phyloP scores from a whole-genome alignment of 2,329 filamentous ascomycete species.

The Sporothrix brunneoviolacea region DNA sequence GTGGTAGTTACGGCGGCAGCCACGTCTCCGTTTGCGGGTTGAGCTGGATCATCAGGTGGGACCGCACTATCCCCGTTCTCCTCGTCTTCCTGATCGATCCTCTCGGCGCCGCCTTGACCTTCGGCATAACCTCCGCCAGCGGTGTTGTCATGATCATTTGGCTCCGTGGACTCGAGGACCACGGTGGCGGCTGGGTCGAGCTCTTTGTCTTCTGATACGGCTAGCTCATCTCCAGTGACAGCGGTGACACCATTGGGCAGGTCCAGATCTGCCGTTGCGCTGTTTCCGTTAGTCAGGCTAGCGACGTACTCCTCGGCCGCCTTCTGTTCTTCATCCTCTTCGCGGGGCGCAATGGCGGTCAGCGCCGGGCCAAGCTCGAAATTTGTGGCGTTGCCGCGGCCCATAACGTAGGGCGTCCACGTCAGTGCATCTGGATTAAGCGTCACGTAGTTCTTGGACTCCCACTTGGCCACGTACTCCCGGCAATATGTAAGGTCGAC shows the following conservation, averaged over 20 bases:
- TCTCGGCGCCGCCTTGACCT: neutral
- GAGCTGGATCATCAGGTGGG: neutral
- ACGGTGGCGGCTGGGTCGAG: slow-evolving; percentile 8
- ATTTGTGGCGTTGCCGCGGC: slow-evolving; percentile 71
- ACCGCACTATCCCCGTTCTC: neutral
- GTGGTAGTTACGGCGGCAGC: neutral
- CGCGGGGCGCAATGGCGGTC: slow-evolving; percentile 79
- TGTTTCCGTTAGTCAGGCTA: slow-evolving; percentile 27
- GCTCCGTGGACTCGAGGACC: slow-evolving; percentile 19
- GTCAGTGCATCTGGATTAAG: slow-evolving; percentile 74
- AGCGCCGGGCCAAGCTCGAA: slow-evolving; percentile 77
- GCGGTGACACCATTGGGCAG: neutral
- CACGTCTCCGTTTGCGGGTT: neutral
- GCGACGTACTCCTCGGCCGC: slow-evolving; percentile 26
- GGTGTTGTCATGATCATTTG: slow-evolving; percentile 15
- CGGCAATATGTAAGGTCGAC: slow-evolving; percentile 80
- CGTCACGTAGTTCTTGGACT: slow-evolving; percentile 79
- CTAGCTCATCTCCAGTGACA: neutral
- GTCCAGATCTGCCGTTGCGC: slow-evolving; percentile 3
- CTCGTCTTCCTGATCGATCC: slow-evolving; percentile 1
- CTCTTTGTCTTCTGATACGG: slow-evolving; percentile 13
- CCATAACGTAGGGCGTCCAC: slow-evolving; percentile 98
- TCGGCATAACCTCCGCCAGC: neutral
- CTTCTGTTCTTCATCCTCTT: slow-evolving; percentile 56
- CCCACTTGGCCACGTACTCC: slow-evolving; percentile 83